Conservation (phyloP, 1,284 basidiomycete genomes). For the Sanghuangporus sanghuang region DNA sequence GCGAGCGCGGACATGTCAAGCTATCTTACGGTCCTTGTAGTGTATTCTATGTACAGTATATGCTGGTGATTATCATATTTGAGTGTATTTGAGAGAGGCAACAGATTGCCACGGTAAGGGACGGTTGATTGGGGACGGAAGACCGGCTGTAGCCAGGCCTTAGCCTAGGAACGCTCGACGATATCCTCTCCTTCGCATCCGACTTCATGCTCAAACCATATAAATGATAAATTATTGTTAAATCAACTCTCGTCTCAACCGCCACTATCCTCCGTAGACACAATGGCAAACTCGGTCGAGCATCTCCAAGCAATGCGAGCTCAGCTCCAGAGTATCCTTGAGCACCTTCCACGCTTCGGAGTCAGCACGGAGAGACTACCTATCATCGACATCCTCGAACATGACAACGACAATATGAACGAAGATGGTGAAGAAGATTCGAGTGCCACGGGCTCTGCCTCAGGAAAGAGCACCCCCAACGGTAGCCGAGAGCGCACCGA, state of each 20-base stretch:
- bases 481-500: background rate
- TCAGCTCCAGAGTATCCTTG: conserved; percentile 5
- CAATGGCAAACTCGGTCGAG: conserved; percentile 8
- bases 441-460: background rate
- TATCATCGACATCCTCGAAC: conserved; percentile 8
- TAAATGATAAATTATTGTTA: background rate
- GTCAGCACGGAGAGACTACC: background rate
- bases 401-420: background rate
- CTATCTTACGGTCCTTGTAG: conserved; percentile 2
- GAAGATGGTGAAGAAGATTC: background rate
- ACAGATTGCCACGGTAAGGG: background rate
- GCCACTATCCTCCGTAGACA: background rate
- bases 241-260: background rate
- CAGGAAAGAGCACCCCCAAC: background rate
- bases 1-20: conserved; percentile 10
- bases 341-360: conserved; percentile 7
- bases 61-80: background rate
- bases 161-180: no score
- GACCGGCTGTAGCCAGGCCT: no score
- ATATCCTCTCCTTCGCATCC: no score
- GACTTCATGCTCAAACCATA: background rate
- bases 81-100: background rate
- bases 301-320: background rate
- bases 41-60: background rate
- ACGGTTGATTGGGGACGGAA: background rate